A percentile compares a stretch with the other conserved stretches of the same genome.
These are phyloP conservation scores for Mycena leptocephala DNA, from an alignment of 768 basidiomycete species.

Conservation along the genomic window DNA sequence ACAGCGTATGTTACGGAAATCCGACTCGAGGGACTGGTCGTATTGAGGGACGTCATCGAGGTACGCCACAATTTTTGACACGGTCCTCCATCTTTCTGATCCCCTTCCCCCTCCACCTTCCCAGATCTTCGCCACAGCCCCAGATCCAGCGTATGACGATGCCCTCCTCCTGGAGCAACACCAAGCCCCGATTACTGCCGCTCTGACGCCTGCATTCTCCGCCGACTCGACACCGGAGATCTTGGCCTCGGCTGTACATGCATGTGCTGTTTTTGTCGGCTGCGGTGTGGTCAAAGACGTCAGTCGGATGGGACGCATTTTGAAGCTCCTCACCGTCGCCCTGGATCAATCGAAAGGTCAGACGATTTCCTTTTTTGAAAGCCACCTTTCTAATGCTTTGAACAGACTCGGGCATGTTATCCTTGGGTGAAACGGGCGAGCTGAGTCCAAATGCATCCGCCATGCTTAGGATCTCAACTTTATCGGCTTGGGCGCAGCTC, in stretches of 20 bases:
- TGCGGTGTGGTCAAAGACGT: conserved; percentile 96
- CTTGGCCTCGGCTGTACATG: conserved; percentile 90
- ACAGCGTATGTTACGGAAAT: conserved; percentile 98
- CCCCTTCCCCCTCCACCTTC: too few relatives aligned
- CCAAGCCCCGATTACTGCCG: conserved; percentile 98
- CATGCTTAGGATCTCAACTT: conserved; percentile 93
- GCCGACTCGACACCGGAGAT: conserved; percentile 97
- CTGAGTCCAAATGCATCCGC: conserved; percentile 95
- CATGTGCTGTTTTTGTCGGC: conserved; percentile 96
- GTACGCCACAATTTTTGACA: conserved; percentile 55
- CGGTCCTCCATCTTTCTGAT: neutral
- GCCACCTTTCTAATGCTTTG: conserved; percentile 8
- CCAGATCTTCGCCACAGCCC: conserved; percentile 88
- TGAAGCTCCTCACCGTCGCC: conserved; percentile 90
- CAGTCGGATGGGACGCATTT: conserved; percentile 92
- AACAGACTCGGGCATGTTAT: conserved; percentile 86
- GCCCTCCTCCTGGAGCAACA: conserved; percentile 95
- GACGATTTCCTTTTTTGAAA: conserved; percentile 27
- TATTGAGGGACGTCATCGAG: conserved; percentile 94
- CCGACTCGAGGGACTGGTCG: conserved; percentile 89
- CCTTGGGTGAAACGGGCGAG: conserved; percentile 89
- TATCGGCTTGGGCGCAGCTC: conserved; percentile 97
- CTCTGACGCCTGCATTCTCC: conserved; percentile 96
- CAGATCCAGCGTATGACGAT: conserved; percentile 95
- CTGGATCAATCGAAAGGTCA: conserved; percentile 93